Conservation (phyloP, 2,329 filamentous ascomycete species). For the Tolypocladium sp. region DNA sequence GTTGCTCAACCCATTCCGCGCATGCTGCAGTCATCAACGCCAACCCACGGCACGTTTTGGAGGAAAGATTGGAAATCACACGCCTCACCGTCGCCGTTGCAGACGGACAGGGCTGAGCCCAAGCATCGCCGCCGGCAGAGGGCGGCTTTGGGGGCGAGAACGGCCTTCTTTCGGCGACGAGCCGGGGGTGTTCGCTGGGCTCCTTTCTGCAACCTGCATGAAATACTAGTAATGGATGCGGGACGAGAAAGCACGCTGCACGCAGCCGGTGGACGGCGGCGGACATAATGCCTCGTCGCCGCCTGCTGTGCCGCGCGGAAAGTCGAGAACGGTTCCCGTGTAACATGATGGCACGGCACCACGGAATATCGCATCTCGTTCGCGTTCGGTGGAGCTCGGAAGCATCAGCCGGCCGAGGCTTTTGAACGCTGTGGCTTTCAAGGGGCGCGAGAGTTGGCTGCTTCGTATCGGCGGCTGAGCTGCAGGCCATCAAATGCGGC, state of each 20-base stretch:
- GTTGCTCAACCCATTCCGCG: neutral
- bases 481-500: neutral
- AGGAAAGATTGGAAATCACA: neutral
- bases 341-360: neutral
- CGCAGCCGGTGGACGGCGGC: neutral
- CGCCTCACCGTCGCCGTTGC: neutral
- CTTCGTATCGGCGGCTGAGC: slow-evolving; percentile 4
- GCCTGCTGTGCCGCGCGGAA: neutral
- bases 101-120: neutral
- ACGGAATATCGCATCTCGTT: neutral
- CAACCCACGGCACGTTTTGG: neutral
- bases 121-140: neutral
- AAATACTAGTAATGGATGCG: neutral
- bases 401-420: neutral
- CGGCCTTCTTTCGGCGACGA: neutral
- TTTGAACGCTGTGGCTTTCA: neutral
- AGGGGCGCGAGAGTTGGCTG: neutral
- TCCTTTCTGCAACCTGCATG: neutral
- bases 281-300: neutral
- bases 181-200: neutral
- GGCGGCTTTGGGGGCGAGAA: neutral
- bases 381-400: neutral
- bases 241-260: neutral
- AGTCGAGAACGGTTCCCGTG: neutral
- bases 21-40: neutral